These are phyloP conservation scores for Penicillium rolfsii DNA, from an alignment of 2,329 filamentous ascomycete genomes.

Conservation along the genomic window DNA sequence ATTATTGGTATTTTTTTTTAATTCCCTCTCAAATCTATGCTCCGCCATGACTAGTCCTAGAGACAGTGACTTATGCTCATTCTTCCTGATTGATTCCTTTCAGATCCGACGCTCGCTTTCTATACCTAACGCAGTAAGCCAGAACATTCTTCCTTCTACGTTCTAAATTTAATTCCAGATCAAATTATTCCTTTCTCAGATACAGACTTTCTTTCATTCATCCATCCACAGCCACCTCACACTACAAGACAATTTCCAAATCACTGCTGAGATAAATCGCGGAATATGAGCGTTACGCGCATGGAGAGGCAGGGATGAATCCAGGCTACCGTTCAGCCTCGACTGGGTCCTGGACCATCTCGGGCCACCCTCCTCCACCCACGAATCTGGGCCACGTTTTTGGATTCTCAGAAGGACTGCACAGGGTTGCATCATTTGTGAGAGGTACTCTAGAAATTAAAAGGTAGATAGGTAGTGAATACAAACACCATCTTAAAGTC, in stretches of 20 bases:
- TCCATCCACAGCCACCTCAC: not conserved
- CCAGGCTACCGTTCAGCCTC: conserved; percentile 22
- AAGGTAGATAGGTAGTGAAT: not conserved
- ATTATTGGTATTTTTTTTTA: not conserved
- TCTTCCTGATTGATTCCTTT: not conserved
- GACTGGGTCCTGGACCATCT: conserved; percentile 12
- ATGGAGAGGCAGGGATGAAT: conserved; percentile 19
- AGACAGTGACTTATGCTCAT: not conserved
- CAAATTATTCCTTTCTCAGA: not conserved
- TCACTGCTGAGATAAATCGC: not conserved
- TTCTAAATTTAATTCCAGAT: not conserved
- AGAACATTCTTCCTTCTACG: not conserved
- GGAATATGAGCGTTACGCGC: conserved; percentile 3
- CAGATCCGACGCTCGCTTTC: not conserved
- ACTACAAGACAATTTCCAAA: not conserved
- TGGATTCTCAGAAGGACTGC: conserved; percentile 5
- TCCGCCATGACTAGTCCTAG: not conserved
- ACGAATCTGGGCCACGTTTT: conserved; percentile 27
- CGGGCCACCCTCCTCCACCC: conserved; percentile 4
- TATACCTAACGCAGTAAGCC: not conserved
- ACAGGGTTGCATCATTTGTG: conserved; percentile 8
- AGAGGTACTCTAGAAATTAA: not conserved
- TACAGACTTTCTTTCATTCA: not conserved
- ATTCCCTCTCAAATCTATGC: not conserved
- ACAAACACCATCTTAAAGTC: not conserved